Conservation (phyloP, 768 basidiomycete genomes). For the Exsudoporus frostii region DNA sequence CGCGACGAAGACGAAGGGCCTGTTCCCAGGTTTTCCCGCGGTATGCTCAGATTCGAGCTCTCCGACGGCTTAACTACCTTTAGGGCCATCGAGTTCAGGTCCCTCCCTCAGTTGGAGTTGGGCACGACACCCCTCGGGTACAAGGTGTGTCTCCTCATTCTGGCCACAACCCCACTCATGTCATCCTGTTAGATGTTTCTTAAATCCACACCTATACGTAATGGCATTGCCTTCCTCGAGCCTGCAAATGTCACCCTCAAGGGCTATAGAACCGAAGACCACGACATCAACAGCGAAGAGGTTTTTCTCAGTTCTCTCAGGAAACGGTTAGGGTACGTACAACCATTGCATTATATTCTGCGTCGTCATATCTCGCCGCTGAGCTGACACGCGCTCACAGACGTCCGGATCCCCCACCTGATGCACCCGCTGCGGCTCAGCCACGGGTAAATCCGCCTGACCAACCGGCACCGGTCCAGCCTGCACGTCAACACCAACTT, state of each 20-base stretch:
- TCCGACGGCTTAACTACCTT: conserved; percentile 72
- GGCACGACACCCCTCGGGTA: conserved; percentile 77
- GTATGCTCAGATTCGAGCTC: conserved; percentile 72
- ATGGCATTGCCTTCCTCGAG: conserved; percentile 76
- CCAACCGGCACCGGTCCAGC: conserved; percentile 19
- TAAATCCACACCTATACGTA: conserved; percentile 61
- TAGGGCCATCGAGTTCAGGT: conserved; percentile 75
- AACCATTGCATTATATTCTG: neutral
- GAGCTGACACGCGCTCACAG: conserved; percentile 8
- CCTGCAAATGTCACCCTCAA: conserved; percentile 59
- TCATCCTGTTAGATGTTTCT: conserved; percentile 54
- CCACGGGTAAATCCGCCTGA: conserved; percentile 5
- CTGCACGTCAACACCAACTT: conserved; percentile 11
- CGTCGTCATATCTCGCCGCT: neutral
- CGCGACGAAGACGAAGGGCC: conserved; percentile 63
- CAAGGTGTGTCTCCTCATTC: conserved; percentile 51
- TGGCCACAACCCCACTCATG: neutral
- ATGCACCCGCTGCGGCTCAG: conserved; percentile 10
- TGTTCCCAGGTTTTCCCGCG: conserved; percentile 77
- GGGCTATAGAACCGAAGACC: conserved; percentile 62
- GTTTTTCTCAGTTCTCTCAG: conserved; percentile 63
- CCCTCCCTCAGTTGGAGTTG: conserved; percentile 61
- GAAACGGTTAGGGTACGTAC: conserved; percentile 64
- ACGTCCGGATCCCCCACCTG: conserved; percentile 25
- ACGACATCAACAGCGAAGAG: conserved; percentile 52